phyloP scores from a whole-genome alignment of 805 yeast species.

The Yamadazyma olivae region DNA sequence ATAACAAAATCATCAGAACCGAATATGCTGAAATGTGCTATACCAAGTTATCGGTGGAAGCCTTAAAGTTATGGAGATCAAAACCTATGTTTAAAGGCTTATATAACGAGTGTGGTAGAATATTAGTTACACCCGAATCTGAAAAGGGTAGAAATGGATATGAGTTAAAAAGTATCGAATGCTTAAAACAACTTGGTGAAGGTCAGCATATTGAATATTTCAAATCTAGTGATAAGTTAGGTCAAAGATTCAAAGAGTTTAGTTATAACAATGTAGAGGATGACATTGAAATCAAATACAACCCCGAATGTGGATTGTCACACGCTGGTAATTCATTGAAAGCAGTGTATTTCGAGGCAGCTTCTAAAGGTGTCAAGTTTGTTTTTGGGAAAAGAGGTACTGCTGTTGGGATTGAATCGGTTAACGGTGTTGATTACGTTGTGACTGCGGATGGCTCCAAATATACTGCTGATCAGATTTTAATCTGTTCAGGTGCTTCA shows the following conservation, averaged over 20 bases:
- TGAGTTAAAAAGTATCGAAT: constrained; percentile 34
- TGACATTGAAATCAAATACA: constrained; percentile 17
- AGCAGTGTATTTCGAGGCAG: constrained; percentile 21
- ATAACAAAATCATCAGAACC: constrained; percentile 46
- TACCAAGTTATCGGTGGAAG: constrained; percentile 43
- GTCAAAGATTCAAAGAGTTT: constrained; percentile 16
- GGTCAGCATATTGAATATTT: constrained; percentile 24
- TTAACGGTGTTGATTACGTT: constrained; percentile 16
- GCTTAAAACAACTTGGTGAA: constrained; percentile 22
- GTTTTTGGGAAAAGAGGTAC: constrained; percentile 13
- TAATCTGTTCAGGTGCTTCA: constrained; percentile 37
- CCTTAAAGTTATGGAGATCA: constrained; percentile 35
- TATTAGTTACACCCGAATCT: constrained; percentile 30
- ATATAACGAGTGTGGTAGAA: constrained; percentile 41
- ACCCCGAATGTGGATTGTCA: constrained; percentile 42
- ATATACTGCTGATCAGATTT: constrained; percentile 29
- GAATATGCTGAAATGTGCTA: constrained; percentile 46
- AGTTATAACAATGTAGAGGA: constrained; percentile 11
- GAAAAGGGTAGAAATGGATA: constrained; percentile 33
- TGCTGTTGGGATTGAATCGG: constrained; percentile 6
- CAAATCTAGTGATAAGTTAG: constrained; percentile 24
- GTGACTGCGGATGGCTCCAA: constrained; percentile 20
- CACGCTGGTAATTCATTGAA: constrained; percentile 38
- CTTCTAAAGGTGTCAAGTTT: constrained; percentile 11
- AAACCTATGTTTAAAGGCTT: constrained; percentile 29